Base-by-base conservation (phyloP, 1,139 yeast genomes). In the Diutina neorugosa region DNA sequence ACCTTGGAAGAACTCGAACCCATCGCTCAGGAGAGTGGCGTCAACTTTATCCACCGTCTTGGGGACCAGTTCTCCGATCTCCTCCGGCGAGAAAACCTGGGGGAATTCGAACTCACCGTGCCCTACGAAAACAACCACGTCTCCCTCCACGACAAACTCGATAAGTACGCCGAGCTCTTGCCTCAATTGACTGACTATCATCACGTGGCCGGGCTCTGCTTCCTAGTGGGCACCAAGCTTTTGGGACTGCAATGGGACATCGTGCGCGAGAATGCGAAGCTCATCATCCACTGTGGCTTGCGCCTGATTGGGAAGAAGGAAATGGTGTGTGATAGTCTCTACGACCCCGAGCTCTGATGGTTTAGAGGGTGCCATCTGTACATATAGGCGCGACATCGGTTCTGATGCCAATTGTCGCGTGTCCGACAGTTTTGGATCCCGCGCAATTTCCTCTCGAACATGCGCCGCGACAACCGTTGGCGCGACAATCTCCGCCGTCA, bases 141-240 rank as follows among this genome's bases (percentile, higher is more conserved):
- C 12, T 54, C 56, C 42, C 70, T 65, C 57, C 69, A 74, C 58
- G 73, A 71, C 16, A 66, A 70, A 16, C 60, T 68, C 53, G 62
- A 65, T 52, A 69, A 71, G 56, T 75, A 77, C 60, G 63, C 77
- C 61, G 68, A 74, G 54, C 63, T 74, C 54, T 61, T 80, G 49
- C 73, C 75, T 6, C 58, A 59, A 4, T 44, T 58, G 3, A 43
- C 52, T 6, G 18, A 47, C 25, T 52, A 53, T 20, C 52, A 59
- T 27, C 55, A 59, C 31, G 54, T 59, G 16, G 55, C 58, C 21
- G 61, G 61, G 11, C 53, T 59, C 8, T 59, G 61, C 37, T 54
- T 57, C 44, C 47, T 55, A n/a, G 56, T 57, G 19, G 59, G 59
- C 2, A 52, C 56, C 1, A 53, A 54, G 37, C 54, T 59, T 7